Conservation (phyloP, 2,329 filamentous ascomycete species). For the Apiospora aurea region DNA sequence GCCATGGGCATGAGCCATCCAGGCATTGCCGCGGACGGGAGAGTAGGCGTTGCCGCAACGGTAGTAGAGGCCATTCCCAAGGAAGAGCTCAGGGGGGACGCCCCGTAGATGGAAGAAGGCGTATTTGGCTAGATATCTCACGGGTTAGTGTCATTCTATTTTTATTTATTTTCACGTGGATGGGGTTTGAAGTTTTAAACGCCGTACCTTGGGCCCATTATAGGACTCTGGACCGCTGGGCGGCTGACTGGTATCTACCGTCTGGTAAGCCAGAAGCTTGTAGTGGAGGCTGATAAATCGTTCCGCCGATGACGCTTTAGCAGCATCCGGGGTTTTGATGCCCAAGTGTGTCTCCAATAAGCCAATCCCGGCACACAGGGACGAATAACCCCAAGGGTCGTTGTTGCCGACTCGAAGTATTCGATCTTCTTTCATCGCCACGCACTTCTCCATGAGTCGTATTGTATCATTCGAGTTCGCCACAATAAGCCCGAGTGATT, state of each 20-base stretch:
- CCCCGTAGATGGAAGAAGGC: background rate
- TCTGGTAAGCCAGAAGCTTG: slow-evolving; percentile 62
- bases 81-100: background rate
- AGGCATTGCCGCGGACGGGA: slow-evolving; percentile 40
- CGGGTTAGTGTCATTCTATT: background rate
- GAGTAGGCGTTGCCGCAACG: slow-evolving; percentile 28
- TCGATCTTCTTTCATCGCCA: slow-evolving; percentile 66
- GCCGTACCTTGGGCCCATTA: slow-evolving; percentile 43
- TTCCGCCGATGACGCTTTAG: slow-evolving; percentile 66
- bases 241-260: slow-evolving; percentile 33
- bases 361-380: slow-evolving; percentile 67
- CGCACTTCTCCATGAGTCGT: slow-evolving; percentile 66
- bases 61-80: background rate
- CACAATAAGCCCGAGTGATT: slow-evolving; percentile 68
- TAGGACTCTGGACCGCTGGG: background rate
- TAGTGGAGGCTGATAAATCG: slow-evolving; percentile 66
- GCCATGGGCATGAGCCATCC: slow-evolving; percentile 41
- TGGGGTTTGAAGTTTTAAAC: background rate
- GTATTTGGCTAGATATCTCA: slow-evolving; percentile 37
- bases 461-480: slow-evolving; percentile 67
- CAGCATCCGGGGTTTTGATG: slow-evolving; percentile 61
- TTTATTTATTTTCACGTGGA: background rate
- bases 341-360: slow-evolving; percentile 66
- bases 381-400: slow-evolving; percentile 69
- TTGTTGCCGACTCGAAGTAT: slow-evolving; percentile 68